Base-by-base conservation (phyloP, 2,329 filamentous ascomycete genomes). In the Phaeosphaeriaceae sp. region DNA sequence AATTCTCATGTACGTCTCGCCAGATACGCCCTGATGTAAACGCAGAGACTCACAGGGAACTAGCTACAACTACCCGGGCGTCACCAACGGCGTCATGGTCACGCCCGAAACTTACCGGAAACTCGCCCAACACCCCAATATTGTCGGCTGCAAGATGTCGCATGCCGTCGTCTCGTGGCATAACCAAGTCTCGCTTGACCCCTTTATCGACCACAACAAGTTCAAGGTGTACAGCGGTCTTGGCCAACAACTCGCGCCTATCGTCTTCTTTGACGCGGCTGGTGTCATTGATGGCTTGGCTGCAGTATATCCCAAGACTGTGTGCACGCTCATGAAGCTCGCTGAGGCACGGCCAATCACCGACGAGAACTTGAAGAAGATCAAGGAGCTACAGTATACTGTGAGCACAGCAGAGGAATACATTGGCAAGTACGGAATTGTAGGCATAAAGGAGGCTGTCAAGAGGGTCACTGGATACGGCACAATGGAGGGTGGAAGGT, bases 61-160 rank as follows among this genome's bases (percentile, higher is more conserved):
- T 57, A 87, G 84, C 57, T 89, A 89, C 74, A 85, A 89, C 75
- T 89, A 89, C 76, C 88, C 88, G 0, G 88, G 86, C 52, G 88
- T 91, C 22, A 88, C 87, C 10, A 91, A 90, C 79, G 86, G 87
- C 67, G 80, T 90, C 67, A 82, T 83, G 66, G 81, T 90, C 58
- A 78, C 82, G 0, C 85, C 87, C 1, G 80, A 84, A 9, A 88
- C 87, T 0, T 88, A 86, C 69, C 85, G 80, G 67, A 77, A 79
- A 66, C 85, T 91, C 24, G 82, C 88, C 7, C 78, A 82, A 55
- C 88, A 90, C 71, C 82, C 85, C 28, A 90, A 90, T 69, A 89
- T 90, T 58, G 88, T 90, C 3, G 88, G 88, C 52, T 89, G 86
- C 78, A 91, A 91, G 78, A 84, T 91, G 66, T 90, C 87, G 0